Evolutionary conservation across 2,329 filamentous ascomycete genomes (phyloP).

Genomic region (Monilinia aucupariae): DNA sequence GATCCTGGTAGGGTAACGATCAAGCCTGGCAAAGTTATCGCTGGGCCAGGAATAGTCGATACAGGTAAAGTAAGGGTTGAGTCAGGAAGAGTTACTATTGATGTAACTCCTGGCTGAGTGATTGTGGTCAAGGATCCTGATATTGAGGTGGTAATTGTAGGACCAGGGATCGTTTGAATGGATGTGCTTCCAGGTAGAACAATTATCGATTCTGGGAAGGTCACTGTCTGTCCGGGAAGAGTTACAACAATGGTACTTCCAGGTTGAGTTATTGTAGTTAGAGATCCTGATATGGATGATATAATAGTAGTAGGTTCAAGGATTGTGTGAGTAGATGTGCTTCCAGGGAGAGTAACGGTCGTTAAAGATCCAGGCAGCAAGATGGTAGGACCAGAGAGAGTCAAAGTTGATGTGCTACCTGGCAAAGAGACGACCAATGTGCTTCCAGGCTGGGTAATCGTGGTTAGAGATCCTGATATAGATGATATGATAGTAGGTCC

Average conservation of each 20-base stretch:
- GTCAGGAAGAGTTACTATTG: background rate
- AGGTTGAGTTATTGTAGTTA: conserved; percentile 17
- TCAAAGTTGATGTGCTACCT: conserved; percentile 1
- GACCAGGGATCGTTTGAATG: conserved; percentile 7
- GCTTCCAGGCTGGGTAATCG: conserved; percentile 2
- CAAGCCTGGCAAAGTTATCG: background rate
- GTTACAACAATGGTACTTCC: conserved; percentile 14
- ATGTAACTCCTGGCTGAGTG: background rate
- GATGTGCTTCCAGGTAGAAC: background rate
- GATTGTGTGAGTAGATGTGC: background rate
- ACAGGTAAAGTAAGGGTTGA: background rate
- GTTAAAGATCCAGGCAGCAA: conserved; percentile 7
- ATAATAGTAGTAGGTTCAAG: conserved; percentile 17
- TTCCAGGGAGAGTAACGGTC: background rate
- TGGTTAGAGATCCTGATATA: conserved; percentile 15
- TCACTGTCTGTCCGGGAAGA: background rate
- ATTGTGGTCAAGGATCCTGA: conserved; percentile 20
- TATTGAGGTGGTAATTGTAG: conserved; percentile 18
- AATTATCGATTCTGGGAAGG: background rate
- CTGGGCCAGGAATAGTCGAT: background rate
- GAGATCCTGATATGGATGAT: conserved; percentile 17
- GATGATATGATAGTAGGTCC: conserved; percentile 18
- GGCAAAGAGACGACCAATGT: conserved; percentile 13
- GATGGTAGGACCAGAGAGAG: background rate
- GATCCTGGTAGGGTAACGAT: conserved; percentile 2